Base-by-base conservation (phyloP, 1,284 basidiomycete species). In the Apiotrichum montevideense region DNA sequence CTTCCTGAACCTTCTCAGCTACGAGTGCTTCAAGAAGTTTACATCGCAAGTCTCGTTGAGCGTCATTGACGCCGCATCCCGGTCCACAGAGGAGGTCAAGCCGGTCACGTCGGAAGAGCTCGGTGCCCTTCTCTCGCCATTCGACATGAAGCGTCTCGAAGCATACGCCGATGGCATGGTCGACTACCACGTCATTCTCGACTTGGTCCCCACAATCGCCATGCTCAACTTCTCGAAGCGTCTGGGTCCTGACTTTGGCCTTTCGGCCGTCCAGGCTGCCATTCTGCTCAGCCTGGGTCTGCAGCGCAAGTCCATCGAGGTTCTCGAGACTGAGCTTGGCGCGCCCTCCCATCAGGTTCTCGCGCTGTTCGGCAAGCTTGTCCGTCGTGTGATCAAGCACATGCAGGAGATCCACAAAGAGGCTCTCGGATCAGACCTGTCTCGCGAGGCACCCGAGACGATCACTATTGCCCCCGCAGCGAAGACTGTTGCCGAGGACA, bases 141-240 rank as follows among this genome's bases (percentile, higher is more conserved):
- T 97, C 72, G 96, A 98, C 77, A 81, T 98, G 67, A 98, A 98
- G 78, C 86, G 96, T 2, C 83, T 98, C 39, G 89, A 95, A 65
- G 89, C 94, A 6, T 99, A 98, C 68, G 87, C 91, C 4, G 93
- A 95, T 75, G 96, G 94, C 76, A 86, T 89, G 84, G 82, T 98
- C 48, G 96, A 98, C 75, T 96, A 95, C 71, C 93, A 97, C 72
- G 90, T 97, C 67, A 85, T 98, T 57, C 80, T 98, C 49, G 96
- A 99, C 74, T 81, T 98, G 13, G 80, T 98, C 4, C 94, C 96
- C 0, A 82, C 80, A 0, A 78, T 95, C 39, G 85, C 90, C 0
- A 77, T 81, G 13, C 79, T 98, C 5, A 96, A 89, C 79, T 99
- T 98, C 74, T 84, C 88, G 66, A 82, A 84, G 58, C 82, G 87